Evolutionary conservation across 805 yeast species (phyloP).

Genomic region (Yarrowia hollandica): DNA sequence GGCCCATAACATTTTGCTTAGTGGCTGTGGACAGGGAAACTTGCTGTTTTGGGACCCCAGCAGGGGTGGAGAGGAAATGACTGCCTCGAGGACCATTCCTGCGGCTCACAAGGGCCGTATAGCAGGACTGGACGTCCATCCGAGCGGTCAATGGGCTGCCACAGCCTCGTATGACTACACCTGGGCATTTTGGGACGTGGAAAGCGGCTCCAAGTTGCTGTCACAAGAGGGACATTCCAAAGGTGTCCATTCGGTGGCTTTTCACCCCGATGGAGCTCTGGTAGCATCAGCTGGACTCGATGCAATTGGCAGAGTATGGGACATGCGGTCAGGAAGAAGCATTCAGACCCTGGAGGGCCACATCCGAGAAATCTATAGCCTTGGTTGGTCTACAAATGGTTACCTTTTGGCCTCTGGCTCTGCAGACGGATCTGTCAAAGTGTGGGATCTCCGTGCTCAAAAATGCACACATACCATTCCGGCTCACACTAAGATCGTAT

Average conservation of each 20-base stretch:
- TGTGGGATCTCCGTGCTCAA: conserved; percentile 80
- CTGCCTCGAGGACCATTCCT: background rate
- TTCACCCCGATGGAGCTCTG: conserved; percentile 69
- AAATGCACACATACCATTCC: conserved; percentile 53
- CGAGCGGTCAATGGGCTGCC: conserved; percentile 55
- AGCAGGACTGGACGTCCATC: conserved; percentile 63
- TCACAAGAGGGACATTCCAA: conserved; percentile 86
- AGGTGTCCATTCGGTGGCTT: conserved; percentile 60
- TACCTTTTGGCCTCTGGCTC: conserved; percentile 77
- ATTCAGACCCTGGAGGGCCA: conserved; percentile 66
- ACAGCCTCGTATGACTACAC: conserved; percentile 81
- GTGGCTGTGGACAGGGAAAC: conserved; percentile 51
- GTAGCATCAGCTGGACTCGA: conserved; percentile 79
- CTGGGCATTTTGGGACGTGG: conserved; percentile 85
- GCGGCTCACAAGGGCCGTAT: conserved; percentile 59
- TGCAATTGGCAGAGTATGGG: conserved; percentile 77
- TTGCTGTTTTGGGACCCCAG: conserved; percentile 43
- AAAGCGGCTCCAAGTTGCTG: conserved; percentile 50
- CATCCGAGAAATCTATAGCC: conserved; percentile 63
- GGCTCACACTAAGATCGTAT: conserved; percentile 72
- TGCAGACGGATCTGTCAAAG: conserved; percentile 73
- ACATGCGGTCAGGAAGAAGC: conserved; percentile 71
- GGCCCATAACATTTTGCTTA: conserved; percentile 42
- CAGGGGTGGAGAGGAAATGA: conserved; percentile 31
- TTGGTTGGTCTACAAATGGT: conserved; percentile 78